Evolutionary conservation across 208 protist genomes (phyloP), one percentile per base, ranked within the genome.

Genomic region (Angomonas deanei): DNA sequence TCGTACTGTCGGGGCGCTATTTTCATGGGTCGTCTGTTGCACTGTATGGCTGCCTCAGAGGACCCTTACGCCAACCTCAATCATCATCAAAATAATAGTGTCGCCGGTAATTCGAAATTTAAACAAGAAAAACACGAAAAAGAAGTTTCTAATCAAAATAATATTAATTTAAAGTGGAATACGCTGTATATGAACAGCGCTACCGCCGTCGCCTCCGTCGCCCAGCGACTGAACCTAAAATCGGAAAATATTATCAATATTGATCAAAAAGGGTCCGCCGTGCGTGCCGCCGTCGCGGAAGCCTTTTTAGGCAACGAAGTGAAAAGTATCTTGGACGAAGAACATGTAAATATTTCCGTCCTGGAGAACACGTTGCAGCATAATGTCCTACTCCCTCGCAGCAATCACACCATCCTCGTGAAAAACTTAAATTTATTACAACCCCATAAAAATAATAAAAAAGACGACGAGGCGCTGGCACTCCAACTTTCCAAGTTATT

Each of bases 21-120:
- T 30, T 94, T 98, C 42, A 96, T 97, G 89, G 91, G 91, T 59
- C 79, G 91, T 21, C 68, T 93, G 27, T 48, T 94, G 36, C 75
- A 76, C 26, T 80, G 91, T 39, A 74, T 59, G 23, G 83, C 81
- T 6, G 91, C 81, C 1, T 74, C 72, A 57, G 82, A 88, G 33
- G 86, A 96, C 74, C 91, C 91, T 21, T 81, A 93, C 11, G 38
- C 8, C 11, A 60, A 60, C 19, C 39, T 8, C 19, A 28, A 60
- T 60, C 5, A 60, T 32, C 39, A 36, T 60, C 11, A 36, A 13
- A 60, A 46, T 28, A 47, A 15, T 15, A 60, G 38, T 21, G 27
- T 8, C 19, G 77, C 82, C 0, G 78, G 78, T 30, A 72, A 67
- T 26, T 89, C 84, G 31, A 63, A 70, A 23, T 90, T 88, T 55